A percentile compares a stretch with the other conserved stretches of the same genome.
phyloP scores from a whole-genome alignment of 768 basidiomycete genomes.

The Trametes gibbosa region DNA sequence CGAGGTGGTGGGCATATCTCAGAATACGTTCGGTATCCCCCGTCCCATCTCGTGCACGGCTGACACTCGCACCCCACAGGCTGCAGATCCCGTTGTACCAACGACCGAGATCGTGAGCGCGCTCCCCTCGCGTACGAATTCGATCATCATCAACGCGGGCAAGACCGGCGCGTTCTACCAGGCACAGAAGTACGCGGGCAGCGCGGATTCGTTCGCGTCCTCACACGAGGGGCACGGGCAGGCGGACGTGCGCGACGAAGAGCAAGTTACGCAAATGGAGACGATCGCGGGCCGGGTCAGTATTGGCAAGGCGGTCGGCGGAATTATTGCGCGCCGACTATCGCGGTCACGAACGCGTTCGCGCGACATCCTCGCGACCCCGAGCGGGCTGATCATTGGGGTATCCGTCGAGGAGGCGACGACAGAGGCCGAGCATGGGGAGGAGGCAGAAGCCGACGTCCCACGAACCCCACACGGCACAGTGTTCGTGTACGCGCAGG shows the following conservation, averaged over 20 bases:
- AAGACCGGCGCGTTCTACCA: constrained; percentile 28
- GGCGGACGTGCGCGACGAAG: constrained; percentile 18
- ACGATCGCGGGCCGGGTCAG: constrained; percentile 24
- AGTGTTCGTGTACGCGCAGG: constrained; percentile 9
- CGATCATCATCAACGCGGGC: constrained; percentile 21
- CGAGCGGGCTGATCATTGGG: constrained; percentile 23
- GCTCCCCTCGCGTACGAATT: constrained; percentile 23
- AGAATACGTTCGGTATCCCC: too few relatives aligned
- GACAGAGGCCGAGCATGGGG: constrained; percentile 21
- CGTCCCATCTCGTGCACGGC: too few relatives aligned
- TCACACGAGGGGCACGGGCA: neutral
- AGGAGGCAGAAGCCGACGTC: neutral
- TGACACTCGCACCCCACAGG: neutral
- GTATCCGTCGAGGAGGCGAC: constrained; percentile 29
- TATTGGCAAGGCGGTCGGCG: constrained; percentile 25
- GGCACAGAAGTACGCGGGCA: constrained; percentile 24
- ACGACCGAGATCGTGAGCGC: constrained; percentile 16
- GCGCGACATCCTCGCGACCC: constrained; percentile 18
- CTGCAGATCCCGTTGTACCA: constrained; percentile 1
- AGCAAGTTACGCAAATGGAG: constrained; percentile 26
- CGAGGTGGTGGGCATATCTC: too few relatives aligned
- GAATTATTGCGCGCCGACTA: constrained; percentile 26
- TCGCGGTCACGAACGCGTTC: constrained; percentile 24
- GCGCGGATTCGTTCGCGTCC: constrained; percentile 31
- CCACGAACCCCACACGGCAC: constrained; percentile 12